Evolutionary conservation across 148 eudicot species (phyloP).

Genomic region (Pouteria glomerata): DNA sequence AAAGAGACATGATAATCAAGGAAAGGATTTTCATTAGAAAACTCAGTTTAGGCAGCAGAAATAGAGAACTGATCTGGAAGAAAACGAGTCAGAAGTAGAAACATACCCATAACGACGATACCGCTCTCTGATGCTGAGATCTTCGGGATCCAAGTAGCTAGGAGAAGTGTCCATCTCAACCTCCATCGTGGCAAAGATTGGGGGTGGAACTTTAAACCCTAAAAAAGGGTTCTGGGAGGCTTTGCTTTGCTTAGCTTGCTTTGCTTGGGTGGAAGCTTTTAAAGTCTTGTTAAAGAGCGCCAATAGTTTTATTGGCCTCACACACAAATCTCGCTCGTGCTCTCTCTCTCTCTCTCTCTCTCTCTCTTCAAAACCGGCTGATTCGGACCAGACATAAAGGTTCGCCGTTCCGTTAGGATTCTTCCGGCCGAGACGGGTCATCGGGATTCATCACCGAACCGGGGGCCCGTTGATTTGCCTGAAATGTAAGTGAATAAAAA

Average conservation of each 20-base stretch:
- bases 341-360: no score
- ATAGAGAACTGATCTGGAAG: neutral
- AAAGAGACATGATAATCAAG: neutral
- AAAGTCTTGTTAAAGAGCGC: no score
- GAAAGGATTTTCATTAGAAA: neutral
- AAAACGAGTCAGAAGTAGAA: neutral
- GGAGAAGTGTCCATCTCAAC: slow-evolving; percentile 80
- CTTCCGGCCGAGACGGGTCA: no score
- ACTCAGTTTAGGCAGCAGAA: neutral
- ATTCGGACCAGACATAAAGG: no score
- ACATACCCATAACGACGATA: slow-evolving; percentile 87
- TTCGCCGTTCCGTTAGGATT: no score
- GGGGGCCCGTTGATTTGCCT: no score
- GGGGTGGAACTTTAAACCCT: neutral
- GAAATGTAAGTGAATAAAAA: no score
- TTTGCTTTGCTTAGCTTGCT: no score
- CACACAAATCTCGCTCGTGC: no score
- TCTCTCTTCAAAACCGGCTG: no score
- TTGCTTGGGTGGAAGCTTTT: neutral
- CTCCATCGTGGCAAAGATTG: slow-evolving; percentile 35
- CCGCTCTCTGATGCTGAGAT: slow-evolving; percentile 59
- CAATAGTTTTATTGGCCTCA: no score
- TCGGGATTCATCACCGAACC: no score
- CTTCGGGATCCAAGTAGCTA: slow-evolving; percentile 61
- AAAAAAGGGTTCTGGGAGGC: neutral